A percentile compares a stretch with the other conserved stretches of the same genome.
These are phyloP conservation scores for Silene uniflora DNA, from an alignment of 148 eudicot genomes.

Conservation along the genomic window DNA sequence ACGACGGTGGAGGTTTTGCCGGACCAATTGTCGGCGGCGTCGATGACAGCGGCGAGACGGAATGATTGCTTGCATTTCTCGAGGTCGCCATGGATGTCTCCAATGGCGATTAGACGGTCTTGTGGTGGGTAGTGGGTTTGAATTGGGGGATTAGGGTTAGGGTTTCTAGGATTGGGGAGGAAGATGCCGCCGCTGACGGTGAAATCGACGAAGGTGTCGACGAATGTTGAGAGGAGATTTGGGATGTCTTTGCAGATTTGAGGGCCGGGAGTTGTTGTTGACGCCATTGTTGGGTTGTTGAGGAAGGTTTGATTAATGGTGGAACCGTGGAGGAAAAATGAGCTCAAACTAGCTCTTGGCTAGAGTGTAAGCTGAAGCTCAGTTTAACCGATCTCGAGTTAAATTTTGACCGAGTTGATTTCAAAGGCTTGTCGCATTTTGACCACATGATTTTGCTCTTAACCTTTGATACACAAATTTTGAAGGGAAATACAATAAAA, in stretches of 20 bases:
- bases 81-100: constrained; percentile 92
- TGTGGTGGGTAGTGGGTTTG: constrained; percentile 49
- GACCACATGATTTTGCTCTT: too few relatives aligned
- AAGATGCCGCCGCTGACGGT: constrained; percentile 73
- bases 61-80: constrained; percentile 62
- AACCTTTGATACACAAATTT: too few relatives aligned
- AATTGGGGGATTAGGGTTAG: constrained; percentile 26
- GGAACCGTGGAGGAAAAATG: too few relatives aligned
- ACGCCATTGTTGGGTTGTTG: background rate
- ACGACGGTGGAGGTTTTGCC: constrained; percentile 77
- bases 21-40: constrained; percentile 52
- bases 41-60: constrained; percentile 58
- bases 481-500: too few relatives aligned
- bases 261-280: constrained; percentile 14
- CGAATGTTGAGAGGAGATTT: constrained; percentile 56
- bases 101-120: constrained; percentile 67
- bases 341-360: too few relatives aligned
- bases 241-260: constrained; percentile 49
- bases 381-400: too few relatives aligned
- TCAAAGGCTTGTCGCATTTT: too few relatives aligned
- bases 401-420: too few relatives aligned
- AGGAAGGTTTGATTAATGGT: too few relatives aligned
- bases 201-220: constrained; percentile 60
- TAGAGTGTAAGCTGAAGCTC: too few relatives aligned
- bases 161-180: constrained; percentile 28